Conservation (phyloP, 1,284 basidiomycete species). For the Trichosporon coremiiforme region DNA sequence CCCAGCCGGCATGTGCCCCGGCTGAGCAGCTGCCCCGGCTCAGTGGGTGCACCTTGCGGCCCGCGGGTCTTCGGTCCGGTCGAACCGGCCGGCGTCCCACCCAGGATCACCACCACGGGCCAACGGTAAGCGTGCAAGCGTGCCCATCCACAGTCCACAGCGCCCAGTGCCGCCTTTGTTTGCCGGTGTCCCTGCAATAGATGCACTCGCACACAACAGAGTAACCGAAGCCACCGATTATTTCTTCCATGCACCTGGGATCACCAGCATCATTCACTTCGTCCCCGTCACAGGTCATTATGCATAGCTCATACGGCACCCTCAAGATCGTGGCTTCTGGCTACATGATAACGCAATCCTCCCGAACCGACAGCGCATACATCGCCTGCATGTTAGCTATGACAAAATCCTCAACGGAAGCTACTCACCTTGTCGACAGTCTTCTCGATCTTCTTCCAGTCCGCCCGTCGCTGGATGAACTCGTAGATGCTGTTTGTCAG, state of each 20-base stretch:
- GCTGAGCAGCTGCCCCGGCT: neutral
- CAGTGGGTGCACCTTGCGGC: neutral
- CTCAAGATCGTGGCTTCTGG: neutral
- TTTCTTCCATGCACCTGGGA: neutral
- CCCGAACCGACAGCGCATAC: constrained; percentile 90
- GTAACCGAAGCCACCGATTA: neutral
- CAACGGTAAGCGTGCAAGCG: neutral
- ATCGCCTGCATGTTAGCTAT: constrained; percentile 55
- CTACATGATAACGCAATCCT: constrained; percentile 72
- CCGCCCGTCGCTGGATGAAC: constrained; percentile 85
- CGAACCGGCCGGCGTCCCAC: neutral
- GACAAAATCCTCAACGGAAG: neutral
- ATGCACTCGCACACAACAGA: neutral
- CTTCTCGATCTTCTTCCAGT: constrained; percentile 97
- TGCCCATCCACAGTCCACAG: neutral
- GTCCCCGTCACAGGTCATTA: neutral
- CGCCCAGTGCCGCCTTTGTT: neutral
- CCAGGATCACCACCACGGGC: no score
- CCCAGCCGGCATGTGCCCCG: neutral
- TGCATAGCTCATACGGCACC: neutral
- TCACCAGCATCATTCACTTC: neutral
- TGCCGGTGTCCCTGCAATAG: neutral
- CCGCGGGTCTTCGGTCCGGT: neutral
- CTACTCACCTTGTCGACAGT: constrained; percentile 80
- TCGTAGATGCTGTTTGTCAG: constrained; percentile 72